phyloP scores from a whole-genome alignment of 176 grass and related monocot genomes.

The Rhynchospora pubera region DNA sequence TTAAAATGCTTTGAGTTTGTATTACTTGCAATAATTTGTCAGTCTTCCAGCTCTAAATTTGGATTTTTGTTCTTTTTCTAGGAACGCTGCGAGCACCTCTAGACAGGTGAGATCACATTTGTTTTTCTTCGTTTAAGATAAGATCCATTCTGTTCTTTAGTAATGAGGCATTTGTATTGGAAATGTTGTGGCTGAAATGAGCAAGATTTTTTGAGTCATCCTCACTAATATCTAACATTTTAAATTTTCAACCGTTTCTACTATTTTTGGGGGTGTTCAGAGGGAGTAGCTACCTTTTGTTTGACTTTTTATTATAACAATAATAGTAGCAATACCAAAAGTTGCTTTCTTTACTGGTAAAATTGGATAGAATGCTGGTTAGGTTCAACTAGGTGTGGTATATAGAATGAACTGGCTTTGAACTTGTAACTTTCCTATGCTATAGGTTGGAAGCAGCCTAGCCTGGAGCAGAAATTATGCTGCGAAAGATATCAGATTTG shows the following conservation, averaged over 20 bases:
- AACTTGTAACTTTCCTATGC: neutral
- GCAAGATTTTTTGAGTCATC: neutral
- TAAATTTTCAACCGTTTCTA: neutral
- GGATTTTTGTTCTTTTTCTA: conserved; percentile 22
- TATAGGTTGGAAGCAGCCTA: conserved; percentile 78
- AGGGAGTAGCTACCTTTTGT: neutral
- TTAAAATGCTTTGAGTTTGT: neutral
- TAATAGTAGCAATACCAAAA: neutral
- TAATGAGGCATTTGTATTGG: neutral
- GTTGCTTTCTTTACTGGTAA: neutral
- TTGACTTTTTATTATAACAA: neutral
- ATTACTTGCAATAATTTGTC: conserved; percentile 1
- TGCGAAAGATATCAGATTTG: conserved; percentile 93
- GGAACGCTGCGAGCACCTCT: conserved; percentile 52
- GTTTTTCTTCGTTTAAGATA: neutral
- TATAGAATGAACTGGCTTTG: neutral
- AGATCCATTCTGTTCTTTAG: neutral
- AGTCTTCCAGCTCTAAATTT: conserved; percentile 15
- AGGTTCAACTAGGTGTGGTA: neutral
- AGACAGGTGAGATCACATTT: conserved; percentile 44
- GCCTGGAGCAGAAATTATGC: conserved; percentile 91
- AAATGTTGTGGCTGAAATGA: neutral
- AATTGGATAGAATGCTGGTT: neutral
- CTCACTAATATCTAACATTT: neutral
- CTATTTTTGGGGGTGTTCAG: neutral